Evolutionary conservation across 257 asterid genomes (phyloP).

Genomic region (Rehmannia glutinosa): DNA sequence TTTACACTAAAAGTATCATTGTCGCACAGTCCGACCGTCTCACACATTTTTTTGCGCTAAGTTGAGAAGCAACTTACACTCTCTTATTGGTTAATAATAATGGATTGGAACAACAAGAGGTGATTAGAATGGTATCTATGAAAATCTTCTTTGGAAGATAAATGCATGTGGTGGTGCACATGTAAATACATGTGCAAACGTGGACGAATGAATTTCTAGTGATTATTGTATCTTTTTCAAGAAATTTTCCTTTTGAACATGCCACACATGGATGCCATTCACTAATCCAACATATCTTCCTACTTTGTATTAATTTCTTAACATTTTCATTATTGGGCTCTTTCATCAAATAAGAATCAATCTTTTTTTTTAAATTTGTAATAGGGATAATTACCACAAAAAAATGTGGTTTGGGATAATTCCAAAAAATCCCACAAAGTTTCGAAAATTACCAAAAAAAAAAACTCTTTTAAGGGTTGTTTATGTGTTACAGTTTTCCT

Average conservation of each 20-base stretch:
- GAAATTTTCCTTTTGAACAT: constrained; percentile 13
- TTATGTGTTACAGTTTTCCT: too few relatives aligned
- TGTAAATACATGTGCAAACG: constrained; percentile 32
- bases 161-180: constrained; percentile 24
- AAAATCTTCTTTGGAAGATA: not conserved
- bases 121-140: not conserved
- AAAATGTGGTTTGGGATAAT: too few relatives aligned
- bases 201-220: constrained; percentile 13
- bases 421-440: too few relatives aligned
- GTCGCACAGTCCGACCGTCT: too few relatives aligned
- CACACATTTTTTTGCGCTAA: too few relatives aligned
- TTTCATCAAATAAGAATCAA: not conserved
- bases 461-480: too few relatives aligned
- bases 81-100: not conserved
- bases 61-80: not conserved
- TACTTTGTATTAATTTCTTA: not conserved
- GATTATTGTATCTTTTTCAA: constrained; percentile 5
- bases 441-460: too few relatives aligned
- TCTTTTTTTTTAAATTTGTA: too few relatives aligned
- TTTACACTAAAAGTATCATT: too few relatives aligned
- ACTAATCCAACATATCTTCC: too few relatives aligned
- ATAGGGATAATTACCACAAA: too few relatives aligned
- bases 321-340: not conserved
- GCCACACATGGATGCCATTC: constrained; percentile 28
- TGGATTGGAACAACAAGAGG: not conserved